Conservation (phyloP, 2,329 filamentous ascomycete genomes). For the Pyricularia sp. region DNA sequence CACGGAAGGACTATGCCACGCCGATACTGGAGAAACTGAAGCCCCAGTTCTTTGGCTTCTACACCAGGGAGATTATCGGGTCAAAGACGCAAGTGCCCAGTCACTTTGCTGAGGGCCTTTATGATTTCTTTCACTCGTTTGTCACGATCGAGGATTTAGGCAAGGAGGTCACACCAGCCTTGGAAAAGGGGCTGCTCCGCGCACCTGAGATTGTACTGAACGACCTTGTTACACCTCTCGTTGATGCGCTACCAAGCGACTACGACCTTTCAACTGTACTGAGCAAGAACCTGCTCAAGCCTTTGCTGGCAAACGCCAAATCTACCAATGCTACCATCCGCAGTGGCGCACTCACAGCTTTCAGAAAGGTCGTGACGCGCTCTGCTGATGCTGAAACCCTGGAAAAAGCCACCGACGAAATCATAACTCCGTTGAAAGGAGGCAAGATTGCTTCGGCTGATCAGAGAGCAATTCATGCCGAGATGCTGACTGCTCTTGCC, state of each 20-base stretch:
- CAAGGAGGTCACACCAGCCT: constrained; percentile 64
- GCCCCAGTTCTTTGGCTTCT: constrained; percentile 70
- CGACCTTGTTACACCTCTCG: constrained; percentile 65
- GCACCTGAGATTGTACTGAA: constrained; percentile 84
- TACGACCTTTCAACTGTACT: constrained; percentile 74
- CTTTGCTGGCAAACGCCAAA: constrained; percentile 81
- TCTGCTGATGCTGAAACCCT: constrained; percentile 50
- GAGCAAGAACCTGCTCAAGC: constrained; percentile 67
- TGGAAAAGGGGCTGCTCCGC: constrained; percentile 83
- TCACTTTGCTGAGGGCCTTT: constrained; percentile 64
- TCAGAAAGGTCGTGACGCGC: constrained; percentile 57
- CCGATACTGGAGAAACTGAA: constrained; percentile 56
- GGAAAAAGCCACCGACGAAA: constrained; percentile 64
- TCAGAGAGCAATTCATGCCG: constrained; percentile 72
- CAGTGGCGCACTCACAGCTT: constrained; percentile 64
- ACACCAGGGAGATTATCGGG: constrained; percentile 73
- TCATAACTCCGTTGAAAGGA: constrained; percentile 68
- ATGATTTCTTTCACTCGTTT: constrained; percentile 76
- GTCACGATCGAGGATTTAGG: constrained; percentile 64
- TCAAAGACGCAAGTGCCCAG: constrained; percentile 62
- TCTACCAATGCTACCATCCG: constrained; percentile 77
- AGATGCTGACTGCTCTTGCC: constrained; percentile 62
- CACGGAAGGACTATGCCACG: constrained; percentile 57
- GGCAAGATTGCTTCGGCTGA: constrained; percentile 80
- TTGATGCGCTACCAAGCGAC: constrained; percentile 56